phyloP scores from a whole-genome alignment of 228 moss, liverwort and hornwort species.

The Sphagnum magellanicum region DNA sequence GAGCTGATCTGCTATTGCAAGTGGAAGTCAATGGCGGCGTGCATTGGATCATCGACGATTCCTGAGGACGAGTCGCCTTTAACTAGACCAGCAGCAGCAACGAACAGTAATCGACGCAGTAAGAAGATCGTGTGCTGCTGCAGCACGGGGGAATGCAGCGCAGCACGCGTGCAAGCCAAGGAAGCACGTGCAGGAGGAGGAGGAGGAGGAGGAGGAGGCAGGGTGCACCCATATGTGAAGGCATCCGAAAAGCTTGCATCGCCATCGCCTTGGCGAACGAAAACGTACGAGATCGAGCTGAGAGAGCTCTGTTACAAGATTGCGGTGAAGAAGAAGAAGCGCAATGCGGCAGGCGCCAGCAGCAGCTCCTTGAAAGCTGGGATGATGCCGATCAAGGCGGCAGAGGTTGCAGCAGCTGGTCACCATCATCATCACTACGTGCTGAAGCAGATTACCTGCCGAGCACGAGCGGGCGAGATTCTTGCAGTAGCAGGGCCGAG shows the following conservation, averaged over 20 bases:
- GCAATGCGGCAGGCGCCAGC: conserved; percentile 4
- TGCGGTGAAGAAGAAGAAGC: conserved; percentile 16
- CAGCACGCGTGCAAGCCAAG: too few relatives aligned
- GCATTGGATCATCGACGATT: too few relatives aligned
- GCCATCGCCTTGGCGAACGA: conserved; percentile 38
- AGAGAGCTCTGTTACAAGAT: conserved; percentile 60
- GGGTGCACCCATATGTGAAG: conserved; percentile 24
- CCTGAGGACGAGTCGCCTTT: too few relatives aligned
- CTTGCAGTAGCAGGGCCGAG: conserved; percentile 73
- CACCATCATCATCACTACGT: conserved; percentile 33
- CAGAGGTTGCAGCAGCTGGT: conserved; percentile 13
- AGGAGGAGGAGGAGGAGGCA: neutral
- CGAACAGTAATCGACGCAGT: too few relatives aligned
- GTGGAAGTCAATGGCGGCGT: too few relatives aligned
- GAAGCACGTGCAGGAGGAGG: too few relatives aligned
- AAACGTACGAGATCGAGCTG: conserved; percentile 61
- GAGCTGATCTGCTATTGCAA: too few relatives aligned
- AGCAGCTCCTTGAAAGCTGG: conserved; percentile 4
- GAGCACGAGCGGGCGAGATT: conserved; percentile 61
- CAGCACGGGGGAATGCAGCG: too few relatives aligned
- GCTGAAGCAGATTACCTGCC: conserved; percentile 57
- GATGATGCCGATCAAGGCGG: conserved; percentile 15
- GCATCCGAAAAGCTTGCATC: conserved; percentile 45
- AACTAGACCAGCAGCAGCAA: too few relatives aligned
- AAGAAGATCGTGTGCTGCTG: too few relatives aligned